phyloP scores from a whole-genome alignment of 192 early-diverging fungal genomes.

The Anaeromyces robustus region DNA sequence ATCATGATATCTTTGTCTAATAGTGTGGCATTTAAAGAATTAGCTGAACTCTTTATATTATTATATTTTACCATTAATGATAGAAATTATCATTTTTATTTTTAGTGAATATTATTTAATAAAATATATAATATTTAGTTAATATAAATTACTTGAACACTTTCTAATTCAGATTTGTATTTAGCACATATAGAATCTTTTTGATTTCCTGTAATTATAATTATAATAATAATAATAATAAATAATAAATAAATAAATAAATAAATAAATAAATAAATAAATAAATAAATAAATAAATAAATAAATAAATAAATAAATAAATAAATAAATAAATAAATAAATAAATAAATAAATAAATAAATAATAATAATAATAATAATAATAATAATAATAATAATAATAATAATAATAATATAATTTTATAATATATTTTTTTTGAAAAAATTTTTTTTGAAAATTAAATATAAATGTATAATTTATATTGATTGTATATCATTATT shows the following conservation, averaged over 20 bases:
- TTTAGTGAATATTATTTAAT: too few species aligned
- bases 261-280: too few species aligned
- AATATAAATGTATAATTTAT: conserved; percentile 1
- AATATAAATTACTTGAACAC: neutral
- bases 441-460: conserved; percentile 9
- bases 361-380: neutral
- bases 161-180: neutral
- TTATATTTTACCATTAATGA: too few species aligned
- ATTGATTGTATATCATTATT: too few species aligned
- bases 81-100: too few species aligned
- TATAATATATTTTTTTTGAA: conserved; percentile 3
- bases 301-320: neutral
- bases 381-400: neutral
- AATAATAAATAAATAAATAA: neutral
- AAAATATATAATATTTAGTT: too few species aligned
- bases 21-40: conserved; percentile 3
- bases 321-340: too few species aligned
- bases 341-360: neutral
- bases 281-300: neutral
- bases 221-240: too few species aligned
- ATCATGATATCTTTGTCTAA: conserved; percentile 8
- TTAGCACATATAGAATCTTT: neutral
- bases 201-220: neutral
- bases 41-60: neutral
- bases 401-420: neutral